These are phyloP conservation scores for Phialemonium atrogriseum DNA, from an alignment of 2,329 filamentous ascomycete species.

Conservation along the genomic window DNA sequence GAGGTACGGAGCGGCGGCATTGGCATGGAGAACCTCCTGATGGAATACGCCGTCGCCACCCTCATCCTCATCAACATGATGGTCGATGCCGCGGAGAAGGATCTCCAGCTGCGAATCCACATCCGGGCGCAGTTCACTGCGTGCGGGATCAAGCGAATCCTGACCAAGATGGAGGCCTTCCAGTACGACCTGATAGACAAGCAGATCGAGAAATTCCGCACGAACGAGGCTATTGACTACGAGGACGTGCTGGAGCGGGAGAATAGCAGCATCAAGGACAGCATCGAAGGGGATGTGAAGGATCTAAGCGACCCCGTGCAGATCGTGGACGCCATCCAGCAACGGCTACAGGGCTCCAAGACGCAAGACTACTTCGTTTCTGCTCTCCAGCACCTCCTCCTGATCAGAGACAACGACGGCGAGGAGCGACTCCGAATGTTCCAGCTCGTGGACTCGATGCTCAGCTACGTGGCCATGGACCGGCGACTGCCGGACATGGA, in stretches of 20 bases:
- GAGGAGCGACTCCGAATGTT: slow-evolving; percentile 94
- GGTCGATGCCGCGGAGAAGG: slow-evolving; percentile 80
- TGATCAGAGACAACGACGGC: slow-evolving; percentile 84
- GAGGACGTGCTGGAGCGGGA: slow-evolving; percentile 93
- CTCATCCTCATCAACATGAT: slow-evolving; percentile 96
- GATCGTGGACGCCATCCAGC: slow-evolving; percentile 88
- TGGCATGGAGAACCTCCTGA: slow-evolving; percentile 96
- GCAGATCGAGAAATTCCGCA: slow-evolving; percentile 87
- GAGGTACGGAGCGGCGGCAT: slow-evolving; percentile 93
- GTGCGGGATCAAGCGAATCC: slow-evolving; percentile 87
- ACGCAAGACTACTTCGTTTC: slow-evolving; percentile 95
- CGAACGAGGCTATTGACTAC: slow-evolving; percentile 95
- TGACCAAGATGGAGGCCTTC: slow-evolving; percentile 96
- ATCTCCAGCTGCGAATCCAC: slow-evolving; percentile 86
- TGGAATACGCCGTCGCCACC: slow-evolving; percentile 97
- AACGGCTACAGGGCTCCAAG: slow-evolving; percentile 72
- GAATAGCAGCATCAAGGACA: slow-evolving; percentile 83
- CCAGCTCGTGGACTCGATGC: slow-evolving; percentile 96
- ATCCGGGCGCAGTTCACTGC: slow-evolving; percentile 93
- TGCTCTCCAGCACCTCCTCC: slow-evolving; percentile 85
- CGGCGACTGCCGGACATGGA: slow-evolving; percentile 92
- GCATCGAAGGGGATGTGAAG: slow-evolving; percentile 74
- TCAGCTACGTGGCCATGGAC: slow-evolving; percentile 98
- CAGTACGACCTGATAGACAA: slow-evolving; percentile 98
- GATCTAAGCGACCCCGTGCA: slow-evolving; percentile 89